Evolutionary conservation across 345 rosid species (phyloP).

Genomic region (Brassica carinata): DNA sequence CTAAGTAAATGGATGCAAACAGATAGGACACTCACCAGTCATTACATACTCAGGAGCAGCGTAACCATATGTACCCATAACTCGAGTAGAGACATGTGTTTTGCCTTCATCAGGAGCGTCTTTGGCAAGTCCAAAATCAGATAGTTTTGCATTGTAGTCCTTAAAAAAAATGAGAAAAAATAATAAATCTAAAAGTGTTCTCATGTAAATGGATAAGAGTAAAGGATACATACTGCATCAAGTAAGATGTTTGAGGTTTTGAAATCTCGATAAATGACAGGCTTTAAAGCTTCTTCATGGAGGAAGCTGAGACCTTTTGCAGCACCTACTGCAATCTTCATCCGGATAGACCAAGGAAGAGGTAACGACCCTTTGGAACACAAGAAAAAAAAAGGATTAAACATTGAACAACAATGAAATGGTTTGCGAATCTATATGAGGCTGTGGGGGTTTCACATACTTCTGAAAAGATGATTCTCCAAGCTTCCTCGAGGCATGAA

Average conservation of each 20-base stretch:
- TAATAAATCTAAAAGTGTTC: too few species aligned
- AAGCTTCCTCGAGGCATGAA: conserved; percentile 74
- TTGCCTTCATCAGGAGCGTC: conserved; percentile 99
- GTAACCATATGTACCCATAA: conserved; percentile 97
- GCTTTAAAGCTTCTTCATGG: conserved; percentile 80
- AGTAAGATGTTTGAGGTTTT: conserved; percentile 80
- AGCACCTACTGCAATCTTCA: conserved; percentile 86
- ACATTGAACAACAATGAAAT: background rate
- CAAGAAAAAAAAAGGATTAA: conserved; percentile 8
- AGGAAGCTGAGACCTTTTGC: conserved; percentile 84
- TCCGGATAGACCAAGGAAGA: conserved; percentile 84
- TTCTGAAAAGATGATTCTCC: conserved; percentile 70
- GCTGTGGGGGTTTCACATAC: conserved; percentile 34
- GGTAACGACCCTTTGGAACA: conserved; percentile 65
- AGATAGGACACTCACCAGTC: conserved; percentile 67
- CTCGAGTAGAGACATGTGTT: conserved; percentile 97
- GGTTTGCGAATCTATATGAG: background rate
- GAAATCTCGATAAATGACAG: conserved; percentile 83
- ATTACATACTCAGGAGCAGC: conserved; percentile 99
- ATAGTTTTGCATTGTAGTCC: conserved; percentile 96
- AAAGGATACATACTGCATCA: conserved; percentile 60
- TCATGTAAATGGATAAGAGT: conserved; percentile 11
- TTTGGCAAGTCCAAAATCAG: conserved; percentile 98
- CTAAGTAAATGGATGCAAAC: background rate
- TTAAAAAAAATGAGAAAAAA: conserved; percentile 17